Evolutionary conservation across 2,329 filamentous ascomycete genomes (phyloP), one percentile per base, ranked within the genome.

Genomic region (Ceratocystis eucalypticola): DNA sequence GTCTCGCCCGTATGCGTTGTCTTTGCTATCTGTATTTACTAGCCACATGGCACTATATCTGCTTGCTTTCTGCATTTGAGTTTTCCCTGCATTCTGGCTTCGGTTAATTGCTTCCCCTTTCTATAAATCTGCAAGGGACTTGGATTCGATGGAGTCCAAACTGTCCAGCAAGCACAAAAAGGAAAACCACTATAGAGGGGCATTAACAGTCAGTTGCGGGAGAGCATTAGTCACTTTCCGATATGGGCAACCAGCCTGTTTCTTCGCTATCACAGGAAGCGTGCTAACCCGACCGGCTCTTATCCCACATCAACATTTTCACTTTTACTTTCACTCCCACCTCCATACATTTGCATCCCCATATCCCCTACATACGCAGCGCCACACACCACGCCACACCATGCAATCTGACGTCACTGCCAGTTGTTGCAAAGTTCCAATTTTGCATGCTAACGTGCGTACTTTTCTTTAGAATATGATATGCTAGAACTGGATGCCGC

Each of bases 401-500:
- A 59, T 59, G 55, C 25, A 59, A 30, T 59, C 55, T 64, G 22
- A 55, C 48, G 12, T 55, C 62, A 64, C 45, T 37, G 10, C 62
- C 22, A 62, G 69, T 67, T 69, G 46, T 33, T 68, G 48, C 67
- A 30, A 41, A 66, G 65, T 69, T 67, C 61, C 69, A 68, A 69
- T 68, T 65, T 10, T 68, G 66, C 70, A 69, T 72, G 77, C 79
- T 82, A 76, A 82, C 74, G 71, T 71, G 71, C 68, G 72, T 72
- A 20, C 50, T 28, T 50, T 44, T 71, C 72, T 70, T 41, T 76
- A 88, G 86, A 87, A 75, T 84, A 88, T 71, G 81, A 84, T 62
- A 74, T 84, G n/a, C 77, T 79, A 67, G 82, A 80, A 10, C 77
- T 86, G 59, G 84, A 86, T 69, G 84, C 86, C 70, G 85, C 81